Evolutionary conservation across 139 green algal genomes (phyloP), one percentile per base, ranked within the genome.

Genomic region (Chlorella vulgaris): DNA sequence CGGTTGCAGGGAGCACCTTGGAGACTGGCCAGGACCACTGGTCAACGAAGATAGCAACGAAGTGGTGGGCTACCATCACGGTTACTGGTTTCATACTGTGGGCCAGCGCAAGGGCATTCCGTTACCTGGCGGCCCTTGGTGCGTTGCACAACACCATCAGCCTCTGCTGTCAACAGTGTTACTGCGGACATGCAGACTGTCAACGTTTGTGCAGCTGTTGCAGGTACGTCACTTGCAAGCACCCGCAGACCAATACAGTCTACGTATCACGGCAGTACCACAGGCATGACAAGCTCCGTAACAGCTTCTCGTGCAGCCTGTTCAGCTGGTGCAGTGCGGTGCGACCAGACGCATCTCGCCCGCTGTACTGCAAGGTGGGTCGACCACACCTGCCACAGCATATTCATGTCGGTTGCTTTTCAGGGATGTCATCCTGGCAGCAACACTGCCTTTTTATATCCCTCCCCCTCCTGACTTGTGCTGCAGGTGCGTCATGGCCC

Each of bases 1-100:
- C 18, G n/a, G 7, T n/a, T 47, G 69, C 69, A 78, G 85, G 75
- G 86, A 96, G 89, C 97, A 99, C 84, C 78, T 99, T 79, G 96
- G 96, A 2, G 88, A 92, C 78, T 96, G 92, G 93, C 90, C 89
- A 8, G 96, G 96, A 7, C 86, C 89, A 19, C 86, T 99, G 10
- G 76, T 99, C 7, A 96, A 99, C 69, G 91, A 93, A 70, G 95
- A 98, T 69, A 94, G 73, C 13, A 86, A 87, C 1, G 28, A 85
- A 26, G 76, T 91, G 38, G 31, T 98, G 31, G 94, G 95, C 5
- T 88, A 85, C 65, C 91, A 97, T 71, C 33, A 79, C 10, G 88
- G 96, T 47, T 98, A 96, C 85, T 99, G 97, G 96, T 99, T 99
- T 86, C 93, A 98, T 88, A 99, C 97, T 0, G 90, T 97, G 50